Evolutionary conservation across 2,329 filamentous ascomycete species (phyloP).

Genomic region (Cladophialophora exuberans): DNA sequence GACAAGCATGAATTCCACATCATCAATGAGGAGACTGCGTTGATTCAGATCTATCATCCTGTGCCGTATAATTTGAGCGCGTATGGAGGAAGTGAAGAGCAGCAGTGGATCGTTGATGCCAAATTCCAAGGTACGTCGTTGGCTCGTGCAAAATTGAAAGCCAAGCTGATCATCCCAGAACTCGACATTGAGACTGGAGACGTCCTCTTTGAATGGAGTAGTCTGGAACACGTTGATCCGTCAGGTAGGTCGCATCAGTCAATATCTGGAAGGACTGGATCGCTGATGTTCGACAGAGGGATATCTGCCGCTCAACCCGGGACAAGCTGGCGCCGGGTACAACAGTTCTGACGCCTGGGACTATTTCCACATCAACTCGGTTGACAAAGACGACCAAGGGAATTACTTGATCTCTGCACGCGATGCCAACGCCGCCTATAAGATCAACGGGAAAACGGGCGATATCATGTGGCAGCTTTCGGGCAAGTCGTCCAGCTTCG

Average conservation of each 20-base stretch:
- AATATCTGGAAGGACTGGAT: neutral
- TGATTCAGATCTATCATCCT: constrained; percentile 34
- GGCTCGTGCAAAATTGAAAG: constrained; percentile 40
- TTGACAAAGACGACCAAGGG: constrained; percentile 53
- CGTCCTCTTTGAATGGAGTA: constrained; percentile 52
- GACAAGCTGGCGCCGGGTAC: constrained; percentile 27
- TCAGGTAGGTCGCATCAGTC: constrained; percentile 16
- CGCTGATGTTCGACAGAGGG: constrained; percentile 12
- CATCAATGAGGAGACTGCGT: constrained; percentile 46
- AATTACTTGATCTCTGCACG: constrained; percentile 50
- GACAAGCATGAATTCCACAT: constrained; percentile 60
- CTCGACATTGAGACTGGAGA: constrained; percentile 49
- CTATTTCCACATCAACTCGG: constrained; percentile 60
- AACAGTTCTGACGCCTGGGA: constrained; percentile 46
- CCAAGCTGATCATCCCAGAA: constrained; percentile 35
- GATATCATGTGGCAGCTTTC: constrained; percentile 56
- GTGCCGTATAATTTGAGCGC: constrained; percentile 44
- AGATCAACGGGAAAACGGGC: constrained; percentile 47
- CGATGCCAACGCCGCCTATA: constrained; percentile 45
- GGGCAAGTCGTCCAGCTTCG: constrained; percentile 49
- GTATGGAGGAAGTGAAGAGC: constrained; percentile 41
- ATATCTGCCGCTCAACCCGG: constrained; percentile 22
- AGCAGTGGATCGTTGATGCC: constrained; percentile 45
- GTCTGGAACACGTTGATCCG: constrained; percentile 46
- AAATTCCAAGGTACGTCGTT: constrained; percentile 41